These are phyloP conservation scores for Aphanomyces euteiches DNA, from an alignment of 352 stramenopile genomes.

Conservation along the genomic window DNA sequence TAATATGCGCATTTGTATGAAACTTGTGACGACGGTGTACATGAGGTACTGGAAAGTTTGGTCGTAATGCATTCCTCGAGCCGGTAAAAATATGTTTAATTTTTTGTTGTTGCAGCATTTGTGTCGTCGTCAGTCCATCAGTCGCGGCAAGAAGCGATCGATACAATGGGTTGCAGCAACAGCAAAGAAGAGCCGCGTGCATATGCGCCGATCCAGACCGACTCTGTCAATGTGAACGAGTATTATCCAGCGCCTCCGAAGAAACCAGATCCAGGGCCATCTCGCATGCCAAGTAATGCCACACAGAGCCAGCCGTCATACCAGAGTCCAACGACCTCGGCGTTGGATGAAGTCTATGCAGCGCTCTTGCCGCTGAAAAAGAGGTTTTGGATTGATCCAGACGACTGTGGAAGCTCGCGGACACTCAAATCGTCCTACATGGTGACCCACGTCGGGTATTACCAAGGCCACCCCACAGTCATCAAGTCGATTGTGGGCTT, in stretches of 20 bases:
- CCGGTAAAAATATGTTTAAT: too few species aligned
- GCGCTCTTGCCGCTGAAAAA: slow-evolving; percentile 19
- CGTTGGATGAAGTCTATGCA: slow-evolving; percentile 9
- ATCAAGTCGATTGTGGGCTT: slow-evolving; percentile 28
- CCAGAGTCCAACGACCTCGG: neutral
- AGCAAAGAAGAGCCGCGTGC: slow-evolving; percentile 9
- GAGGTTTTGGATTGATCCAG: slow-evolving; percentile 28
- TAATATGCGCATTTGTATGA: too few species aligned
- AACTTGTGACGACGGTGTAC: too few species aligned
- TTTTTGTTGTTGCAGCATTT: too few species aligned
- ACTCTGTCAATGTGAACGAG: neutral
- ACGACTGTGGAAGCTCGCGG: slow-evolving; percentile 28
- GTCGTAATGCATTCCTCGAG: too few species aligned
- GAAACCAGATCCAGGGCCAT: neutral
- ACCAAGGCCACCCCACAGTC: slow-evolving; percentile 28
- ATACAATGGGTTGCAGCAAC: slow-evolving; percentile 18
- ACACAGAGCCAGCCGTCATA: neutral
- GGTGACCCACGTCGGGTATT: slow-evolving; percentile 28
- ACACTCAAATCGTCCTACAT: slow-evolving; percentile 29
- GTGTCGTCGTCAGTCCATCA: neutral
- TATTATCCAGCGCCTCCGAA: slow-evolving; percentile 10
- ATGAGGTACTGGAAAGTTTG: too few species aligned
- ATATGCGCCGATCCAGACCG: neutral
- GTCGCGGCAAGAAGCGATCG: neutral
- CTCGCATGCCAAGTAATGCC: neutral